phyloP scores from a whole-genome alignment of 2,329 filamentous ascomycete genomes.

The Coniosporium tulheliwenetii region DNA sequence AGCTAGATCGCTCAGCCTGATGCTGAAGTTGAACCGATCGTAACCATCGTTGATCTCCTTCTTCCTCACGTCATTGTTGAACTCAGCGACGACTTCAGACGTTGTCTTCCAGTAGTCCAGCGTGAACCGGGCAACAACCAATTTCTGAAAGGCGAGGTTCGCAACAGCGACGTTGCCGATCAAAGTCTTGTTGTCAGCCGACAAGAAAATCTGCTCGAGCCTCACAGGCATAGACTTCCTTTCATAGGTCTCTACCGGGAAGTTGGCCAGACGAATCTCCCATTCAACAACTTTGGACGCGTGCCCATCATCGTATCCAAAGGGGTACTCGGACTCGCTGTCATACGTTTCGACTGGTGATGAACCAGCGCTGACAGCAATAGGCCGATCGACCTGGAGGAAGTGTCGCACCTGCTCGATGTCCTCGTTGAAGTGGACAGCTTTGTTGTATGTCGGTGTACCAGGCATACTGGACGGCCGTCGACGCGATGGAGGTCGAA shows the following conservation, averaged over 20 bases:
- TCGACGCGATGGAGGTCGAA: constrained; percentile 63
- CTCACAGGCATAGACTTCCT: constrained; percentile 55
- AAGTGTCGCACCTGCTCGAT: constrained; percentile 95
- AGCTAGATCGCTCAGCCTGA: constrained; percentile 79
- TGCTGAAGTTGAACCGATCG: constrained; percentile 87
- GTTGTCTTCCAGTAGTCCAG: constrained; percentile 98
- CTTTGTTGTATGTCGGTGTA: constrained; percentile 88
- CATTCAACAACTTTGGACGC: constrained; percentile 49
- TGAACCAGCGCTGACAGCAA: constrained; percentile 89
- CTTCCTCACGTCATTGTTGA: constrained; percentile 58
- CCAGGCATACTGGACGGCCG: constrained; percentile 94
- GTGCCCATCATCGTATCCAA: constrained; percentile 38
- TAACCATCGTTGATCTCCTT: constrained; percentile 50
- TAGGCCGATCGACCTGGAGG: constrained; percentile 78
- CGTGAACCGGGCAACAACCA: constrained; percentile 83
- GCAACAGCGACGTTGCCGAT: constrained; percentile 71
- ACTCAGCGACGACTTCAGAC: constrained; percentile 86
- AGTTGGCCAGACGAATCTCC: constrained; percentile 77
- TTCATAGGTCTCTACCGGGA: constrained; percentile 50
- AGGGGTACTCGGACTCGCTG: constrained; percentile 80
- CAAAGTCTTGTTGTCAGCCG: constrained; percentile 71
- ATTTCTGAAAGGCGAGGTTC: constrained; percentile 82
- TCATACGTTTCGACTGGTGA: constrained; percentile 83
- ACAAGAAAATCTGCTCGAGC: constrained; percentile 76
- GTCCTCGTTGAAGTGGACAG: constrained; percentile 95